A percentile compares a stretch with the other conserved stretches of the same genome.
Evolutionary conservation across 257 asterid genomes (phyloP).

Genomic region (Solanum bulbocastanum): DNA sequence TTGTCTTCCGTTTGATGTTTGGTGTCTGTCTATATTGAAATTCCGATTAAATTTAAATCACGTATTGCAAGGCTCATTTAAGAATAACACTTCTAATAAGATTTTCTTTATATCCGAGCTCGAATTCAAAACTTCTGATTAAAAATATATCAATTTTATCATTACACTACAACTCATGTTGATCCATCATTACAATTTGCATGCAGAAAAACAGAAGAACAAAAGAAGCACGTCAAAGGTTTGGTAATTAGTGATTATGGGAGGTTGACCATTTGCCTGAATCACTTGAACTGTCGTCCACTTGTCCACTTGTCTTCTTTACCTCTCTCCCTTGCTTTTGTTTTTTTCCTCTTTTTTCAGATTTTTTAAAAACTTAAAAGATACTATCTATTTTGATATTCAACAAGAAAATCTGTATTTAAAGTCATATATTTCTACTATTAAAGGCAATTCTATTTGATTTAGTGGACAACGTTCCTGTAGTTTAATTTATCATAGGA

Average conservation of each 20-base stretch:
- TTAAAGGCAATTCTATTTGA: background rate
- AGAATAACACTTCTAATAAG: accelerated
- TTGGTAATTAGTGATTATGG: background rate
- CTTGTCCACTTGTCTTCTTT: background rate
- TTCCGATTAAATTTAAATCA: too few relatives aligned
- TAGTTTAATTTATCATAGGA: background rate
- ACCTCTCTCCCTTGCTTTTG: background rate
- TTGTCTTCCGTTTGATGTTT: too few relatives aligned
- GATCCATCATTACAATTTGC: background rate
- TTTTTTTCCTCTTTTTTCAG: background rate
- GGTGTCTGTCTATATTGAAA: too few relatives aligned
- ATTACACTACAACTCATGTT: accelerated
- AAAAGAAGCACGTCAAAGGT: background rate
- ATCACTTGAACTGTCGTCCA: background rate
- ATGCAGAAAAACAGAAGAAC: background rate
- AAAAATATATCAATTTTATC: accelerated
- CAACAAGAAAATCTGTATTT: background rate
- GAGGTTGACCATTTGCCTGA: background rate
- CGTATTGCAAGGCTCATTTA: too few relatives aligned
- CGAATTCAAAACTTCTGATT: accelerated
- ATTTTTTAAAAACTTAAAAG: background rate
- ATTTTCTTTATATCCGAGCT: accelerated
- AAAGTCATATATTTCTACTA: background rate
- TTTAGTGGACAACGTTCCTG: background rate
- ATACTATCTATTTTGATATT: background rate